Evolutionary conservation across 768 basidiomycete genomes (phyloP).

Genomic region (Auriscalpium microsporum): DNA sequence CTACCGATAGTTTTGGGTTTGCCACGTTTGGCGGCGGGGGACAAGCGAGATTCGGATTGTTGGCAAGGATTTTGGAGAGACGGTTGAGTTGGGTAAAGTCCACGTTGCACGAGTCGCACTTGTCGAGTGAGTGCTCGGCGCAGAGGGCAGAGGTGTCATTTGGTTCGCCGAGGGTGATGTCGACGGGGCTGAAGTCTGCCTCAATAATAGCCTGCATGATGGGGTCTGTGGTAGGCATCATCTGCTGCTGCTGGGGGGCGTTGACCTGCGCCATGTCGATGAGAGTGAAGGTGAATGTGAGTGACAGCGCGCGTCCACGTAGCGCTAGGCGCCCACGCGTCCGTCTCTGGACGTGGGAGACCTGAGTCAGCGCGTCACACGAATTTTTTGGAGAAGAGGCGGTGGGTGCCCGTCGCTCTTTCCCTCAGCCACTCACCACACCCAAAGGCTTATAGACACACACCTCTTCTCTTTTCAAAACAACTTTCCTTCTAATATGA

Average conservation of each 20-base stretch:
- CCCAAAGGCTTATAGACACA: constrained; percentile 25
- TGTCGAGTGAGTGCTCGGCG: constrained; percentile 56
- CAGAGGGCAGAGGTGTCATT: constrained; percentile 55
- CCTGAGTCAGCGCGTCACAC: constrained; percentile 14
- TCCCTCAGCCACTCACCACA: constrained; percentile 28
- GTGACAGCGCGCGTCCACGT: not conserved
- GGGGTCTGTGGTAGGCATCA: constrained; percentile 54
- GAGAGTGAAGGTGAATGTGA: not conserved
- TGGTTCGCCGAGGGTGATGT: constrained; percentile 43
- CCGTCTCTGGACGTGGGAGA: not conserved
- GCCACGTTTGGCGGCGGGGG: constrained; percentile 76
- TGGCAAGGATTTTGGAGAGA: constrained; percentile 58
- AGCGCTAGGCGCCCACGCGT: not conserved
- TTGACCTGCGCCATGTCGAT: constrained; percentile 32
- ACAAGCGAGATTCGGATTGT: constrained; percentile 64
- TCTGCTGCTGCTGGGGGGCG: constrained; percentile 26
- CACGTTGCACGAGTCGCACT: constrained; percentile 62
- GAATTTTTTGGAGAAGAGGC: constrained; percentile 7
- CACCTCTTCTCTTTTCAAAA: constrained; percentile 17
- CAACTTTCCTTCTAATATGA: constrained; percentile 52
- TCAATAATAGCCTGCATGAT: constrained; percentile 71
- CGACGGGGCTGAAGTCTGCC: constrained; percentile 53
- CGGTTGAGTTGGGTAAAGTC: constrained; percentile 75
- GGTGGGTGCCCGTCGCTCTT: constrained; percentile 17
- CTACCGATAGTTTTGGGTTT: constrained; percentile 65